Evolutionary conservation across 1,139 yeast genomes (phyloP), one percentile per base, ranked within the genome.

Genomic region (Blastobotrys raffinosifermentans): DNA sequence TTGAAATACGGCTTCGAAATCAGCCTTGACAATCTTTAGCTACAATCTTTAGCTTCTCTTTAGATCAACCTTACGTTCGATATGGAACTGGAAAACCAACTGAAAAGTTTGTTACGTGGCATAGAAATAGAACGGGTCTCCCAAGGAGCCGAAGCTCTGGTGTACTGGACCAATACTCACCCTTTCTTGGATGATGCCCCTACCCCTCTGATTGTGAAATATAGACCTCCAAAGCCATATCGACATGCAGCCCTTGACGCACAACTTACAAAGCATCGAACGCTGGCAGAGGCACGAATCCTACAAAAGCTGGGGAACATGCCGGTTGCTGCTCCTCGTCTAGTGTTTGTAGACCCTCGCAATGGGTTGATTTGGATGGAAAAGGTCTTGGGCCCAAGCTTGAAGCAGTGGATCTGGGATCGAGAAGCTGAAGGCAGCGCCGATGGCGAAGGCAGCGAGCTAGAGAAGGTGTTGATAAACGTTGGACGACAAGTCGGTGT

Each of bases 101-200:
- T 2, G 59, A 69, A 42, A 38, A 49, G 4, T 60, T 68, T 39
- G 50, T 80, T 35, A 67, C 72, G 2, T 63, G 70, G 36, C 62
- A 78, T 22, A 73, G 77, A 3, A 50, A 38, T 53, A 9, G 39
- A 40, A 6, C 35, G 44, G 11, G 41, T 55, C 2, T 83, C 95
- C 0, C 97, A 89, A 56, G 97, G 97, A n/a, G 96, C 97, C 0
- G 97, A 89, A 55, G 96, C 96, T 0, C 69, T 85, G 16, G 91
- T 87, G 2, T 85, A 82, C 57, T 61, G 67, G 21, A 73, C 93
- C 0, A 41, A 57, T 0, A 58, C 60, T 2, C 96, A 86, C 57
- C 96, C 96, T 11, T 87, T 80, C 54, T 54, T 70, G 17, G 35
- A 41, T 7, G 29, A 20, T 9, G 41, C 27, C 9, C 18, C 18